Percentiles rank a stretch among this genome's conserved stretches.
phyloP scores from a whole-genome alignment of 1,284 basidiomycete species.

The Cryptococcus sp. region DNA sequence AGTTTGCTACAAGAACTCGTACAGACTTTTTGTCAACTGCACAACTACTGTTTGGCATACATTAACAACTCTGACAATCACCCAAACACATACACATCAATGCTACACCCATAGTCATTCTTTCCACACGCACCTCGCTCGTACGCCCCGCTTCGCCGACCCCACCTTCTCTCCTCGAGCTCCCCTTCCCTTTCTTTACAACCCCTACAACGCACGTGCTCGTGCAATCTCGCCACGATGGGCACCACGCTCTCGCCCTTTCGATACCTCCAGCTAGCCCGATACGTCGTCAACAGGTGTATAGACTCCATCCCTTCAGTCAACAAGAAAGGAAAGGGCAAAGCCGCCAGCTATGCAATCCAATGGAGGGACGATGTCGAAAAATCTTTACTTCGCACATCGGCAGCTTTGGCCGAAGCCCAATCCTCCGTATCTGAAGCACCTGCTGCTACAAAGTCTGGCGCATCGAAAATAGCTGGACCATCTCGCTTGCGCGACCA shows the following conservation, averaged over 20 bases:
- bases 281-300: slow-evolving; percentile 44
- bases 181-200: too few relatives aligned
- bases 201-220: background rate
- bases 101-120: too few relatives aligned
- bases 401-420: background rate
- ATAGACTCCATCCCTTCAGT: slow-evolving; percentile 31
- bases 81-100: too few relatives aligned
- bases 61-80: too few relatives aligned
- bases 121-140: too few relatives aligned
- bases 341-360: slow-evolving; percentile 6
- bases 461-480: background rate
- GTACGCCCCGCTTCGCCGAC: too few relatives aligned
- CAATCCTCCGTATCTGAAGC: background rate
- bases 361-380: background rate
- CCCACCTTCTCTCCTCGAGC: too few relatives aligned
- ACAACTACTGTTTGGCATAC: too few relatives aligned
- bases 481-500: background rate
- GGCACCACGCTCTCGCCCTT: slow-evolving; percentile 47
- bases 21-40: too few relatives aligned
- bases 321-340: slow-evolving; percentile 29
- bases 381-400: background rate
- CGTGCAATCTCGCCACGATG: slow-evolving; percentile 10
- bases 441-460: background rate
- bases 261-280: slow-evolving; percentile 43
- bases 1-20: too few relatives aligned